Evolutionary conservation across 805 yeast genomes (phyloP), one percentile per base, ranked within the genome.

Genomic region (Kazachstania viticola): DNA sequence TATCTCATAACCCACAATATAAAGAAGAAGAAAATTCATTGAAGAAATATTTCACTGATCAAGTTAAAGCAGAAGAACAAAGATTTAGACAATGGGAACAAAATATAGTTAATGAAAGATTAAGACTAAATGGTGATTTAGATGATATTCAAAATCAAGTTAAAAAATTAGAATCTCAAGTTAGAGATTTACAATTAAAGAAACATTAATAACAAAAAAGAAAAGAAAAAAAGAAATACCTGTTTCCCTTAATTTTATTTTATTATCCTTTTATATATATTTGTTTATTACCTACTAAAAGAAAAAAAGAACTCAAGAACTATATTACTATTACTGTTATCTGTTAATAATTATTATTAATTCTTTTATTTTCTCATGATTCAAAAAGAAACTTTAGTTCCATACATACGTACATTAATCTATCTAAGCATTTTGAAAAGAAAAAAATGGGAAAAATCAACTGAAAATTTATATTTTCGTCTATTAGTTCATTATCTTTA

Each of bases 11-110:
- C 58, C 97, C 97, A 30, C 80, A 83, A 61, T 91, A 81, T 65
- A 79, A 85, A 59, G 96, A 91, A 60, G 97, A 88, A 58, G 98
- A 91, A 61, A 91, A 83, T 56, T 79, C 87, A 21, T 69, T 91
- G 54, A 84, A 91, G 71, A 79, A 81, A 62, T 81, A 81, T 58
- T 91, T 91, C 62, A 88, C 97, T 8, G 96, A 87, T 59, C 96
- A 91, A 65, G 83, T 91, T 38, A 87, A 88, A 64, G 81, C 81
- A 29, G 98, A 91, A 64, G 98, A 91, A 53, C 93, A 84, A 51
- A 73, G 98, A 54, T 91, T 91, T 61, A 82, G 93, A 67, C 95
- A 88, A 66, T 91, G 99, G 98, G 96, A 87, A 64, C 82, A 85
- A 48, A 88, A 91, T 55, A 83, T 91, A 46, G 91, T 85, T 45